phyloP scores from a whole-genome alignment of 2,329 filamentous ascomycete genomes.

The Nemania abortiva region DNA sequence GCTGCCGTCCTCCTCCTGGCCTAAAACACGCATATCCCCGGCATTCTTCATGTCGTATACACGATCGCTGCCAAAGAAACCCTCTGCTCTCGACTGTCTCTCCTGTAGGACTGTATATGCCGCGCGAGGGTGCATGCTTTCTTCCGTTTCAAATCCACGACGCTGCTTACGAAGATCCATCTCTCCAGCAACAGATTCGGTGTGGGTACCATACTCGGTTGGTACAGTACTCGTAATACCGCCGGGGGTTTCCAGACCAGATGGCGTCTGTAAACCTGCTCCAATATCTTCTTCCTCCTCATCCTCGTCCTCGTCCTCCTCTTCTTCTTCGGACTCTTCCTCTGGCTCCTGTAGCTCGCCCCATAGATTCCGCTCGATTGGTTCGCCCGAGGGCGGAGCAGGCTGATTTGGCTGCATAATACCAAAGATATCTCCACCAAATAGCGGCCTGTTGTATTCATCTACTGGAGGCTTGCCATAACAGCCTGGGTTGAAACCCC shows the following conservation, averaged over 20 bases:
- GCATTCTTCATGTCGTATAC: slow-evolving; percentile 84
- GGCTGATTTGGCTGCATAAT: slow-evolving; percentile 64
- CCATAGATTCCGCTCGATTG: slow-evolving; percentile 89
- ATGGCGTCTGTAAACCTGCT: slow-evolving; percentile 77
- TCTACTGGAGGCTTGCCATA: slow-evolving; percentile 97
- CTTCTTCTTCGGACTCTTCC: slow-evolving; percentile 71
- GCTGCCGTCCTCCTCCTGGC: slow-evolving; percentile 77
- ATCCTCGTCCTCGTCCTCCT: slow-evolving; percentile 78
- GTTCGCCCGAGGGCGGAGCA: slow-evolving; percentile 71
- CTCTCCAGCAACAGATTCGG: slow-evolving; percentile 80
- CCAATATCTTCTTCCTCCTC: slow-evolving; percentile 72
- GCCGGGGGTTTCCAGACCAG: slow-evolving; percentile 82
- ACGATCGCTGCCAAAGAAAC: slow-evolving; percentile 96
- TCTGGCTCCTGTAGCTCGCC: slow-evolving; percentile 82
- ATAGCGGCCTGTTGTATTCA: slow-evolving; percentile 90
- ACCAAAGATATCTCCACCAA: slow-evolving; percentile 95
- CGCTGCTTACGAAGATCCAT: slow-evolving; percentile 91
- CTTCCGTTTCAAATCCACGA: slow-evolving; percentile 89
- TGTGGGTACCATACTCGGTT: slow-evolving; percentile 80
- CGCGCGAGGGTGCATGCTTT: slow-evolving; percentile 77
- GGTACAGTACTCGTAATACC: slow-evolving; percentile 84
- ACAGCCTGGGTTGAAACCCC: slow-evolving; percentile 95
- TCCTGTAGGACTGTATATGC: slow-evolving; percentile 94
- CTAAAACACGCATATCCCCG: slow-evolving; percentile 76
- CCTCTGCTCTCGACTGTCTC: slow-evolving; percentile 84